Evolutionary conservation across 176 grass and related monocot species (phyloP), one percentile per base, ranked within the genome.

Genomic region (Calamus simplicifolius): DNA sequence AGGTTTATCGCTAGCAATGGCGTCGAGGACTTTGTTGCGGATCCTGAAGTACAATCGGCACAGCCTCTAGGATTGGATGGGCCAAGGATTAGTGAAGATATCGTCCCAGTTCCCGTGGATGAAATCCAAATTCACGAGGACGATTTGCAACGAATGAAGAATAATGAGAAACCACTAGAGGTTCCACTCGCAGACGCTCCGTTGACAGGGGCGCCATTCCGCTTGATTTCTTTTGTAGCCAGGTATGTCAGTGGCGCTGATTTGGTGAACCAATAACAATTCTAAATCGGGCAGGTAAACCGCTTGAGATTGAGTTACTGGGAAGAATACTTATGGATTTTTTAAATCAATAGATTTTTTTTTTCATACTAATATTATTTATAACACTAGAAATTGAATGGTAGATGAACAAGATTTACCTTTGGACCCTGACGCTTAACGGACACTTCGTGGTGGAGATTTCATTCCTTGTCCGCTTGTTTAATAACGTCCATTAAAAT

Each of bases 141-240:
- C 49, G 26, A 50, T 13, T 49, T 57, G 25, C 25, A 52, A 17
- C 69, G 17, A 74, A 53, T 50, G 38, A 56, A 64, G 16, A 53
- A 63, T 59, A 72, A 82, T 57, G 54, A 48, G 66, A 60, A 30
- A 51, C 62, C 72, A 69, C 57, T 19, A 35, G 51, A 12, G 51
- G 59, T 88, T 77, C 81, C 93, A 29, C 69, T 98, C 6, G 70
- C 87, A 16, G 93, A 98, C 19, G 93, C 93, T 21, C 87, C 93
- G 12, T 83, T 97, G 5, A 84, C 82, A 19, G 92, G 92, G 13
- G 92, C 92, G 4, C 87, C 93, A 0, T 91, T 97, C 72, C 76
- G 93, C 48, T 73, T 91, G 64, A 86, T 97, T 62, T 97, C 93
- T 57, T 97, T 97, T 64, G 68, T 97, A 57, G 84, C 93, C 57